Base-by-base conservation (phyloP, 2,329 filamentous ascomycete genomes). In the Dactylonectria estremocensis region DNA sequence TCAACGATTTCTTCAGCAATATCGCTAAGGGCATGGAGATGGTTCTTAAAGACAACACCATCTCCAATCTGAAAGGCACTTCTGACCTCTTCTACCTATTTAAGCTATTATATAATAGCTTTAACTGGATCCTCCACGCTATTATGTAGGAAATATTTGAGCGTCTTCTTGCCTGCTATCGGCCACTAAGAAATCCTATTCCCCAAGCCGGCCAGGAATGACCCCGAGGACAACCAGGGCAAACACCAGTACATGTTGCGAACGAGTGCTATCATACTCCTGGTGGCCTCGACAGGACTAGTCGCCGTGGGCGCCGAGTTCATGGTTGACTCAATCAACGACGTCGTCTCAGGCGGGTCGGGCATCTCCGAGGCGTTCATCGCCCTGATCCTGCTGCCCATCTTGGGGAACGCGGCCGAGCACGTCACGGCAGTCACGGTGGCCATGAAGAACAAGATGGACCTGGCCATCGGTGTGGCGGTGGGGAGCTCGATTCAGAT, bases 401-500 rank as follows among this genome's bases (percentile, higher is more conserved):
- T 91, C 46, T 86, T 90, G 1, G 88, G 89, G 31, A 91, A 91
- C 66, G 87, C 89, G 0, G 88, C 89, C 1, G 89, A 91, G 76
- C 88, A 90, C 68, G 85, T 88, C 14, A 90, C 89, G 0, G 87
- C 88, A 0, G 86, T 90, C 2, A 86, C 85, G 0, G 88, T 90
- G 0, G 88, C 88, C 0, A 79, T 82, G 45, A 88, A 88, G 70
- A 88, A 90, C 69, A 90, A 91, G 76, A 86, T 90, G 78, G 88
- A 90, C 74, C 81, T 91, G 2, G 88, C 89, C 2, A 86, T 91
- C 48, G 88, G 86, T 28, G 88, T 90, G 8, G 87, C 88, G 0
- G 83, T 90, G 5, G 89, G 89, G 4, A 88, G 85, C 10, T 85
- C 84, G 0, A 90, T 91, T 64, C 89, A 91, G 73, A 90, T 91